phyloP scores from a whole-genome alignment of 139 green algal species.

The Chlamydomonas sphaeroides region DNA sequence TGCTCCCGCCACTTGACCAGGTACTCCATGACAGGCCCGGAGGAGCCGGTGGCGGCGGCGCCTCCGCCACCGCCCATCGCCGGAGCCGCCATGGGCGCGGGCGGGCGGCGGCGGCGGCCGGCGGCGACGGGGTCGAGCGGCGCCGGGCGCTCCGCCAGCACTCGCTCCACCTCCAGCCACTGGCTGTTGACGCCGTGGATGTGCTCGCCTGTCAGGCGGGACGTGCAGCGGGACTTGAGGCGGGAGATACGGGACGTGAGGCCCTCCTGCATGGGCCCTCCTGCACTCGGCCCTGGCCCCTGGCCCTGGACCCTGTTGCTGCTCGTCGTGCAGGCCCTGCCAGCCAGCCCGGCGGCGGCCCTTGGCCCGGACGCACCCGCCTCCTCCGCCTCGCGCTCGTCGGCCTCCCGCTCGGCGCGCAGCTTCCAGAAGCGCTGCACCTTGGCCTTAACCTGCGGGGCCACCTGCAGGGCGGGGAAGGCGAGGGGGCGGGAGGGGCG shows the following conservation, averaged over 20 bases:
- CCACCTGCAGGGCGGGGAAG: conserved; percentile 6
- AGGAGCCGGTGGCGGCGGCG: neutral
- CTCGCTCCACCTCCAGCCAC: conserved; percentile 60
- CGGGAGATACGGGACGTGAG: too few species aligned
- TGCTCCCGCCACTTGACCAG: conserved; percentile 73
- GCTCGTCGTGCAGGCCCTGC: too few species aligned
- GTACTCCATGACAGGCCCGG: conserved; percentile 41
- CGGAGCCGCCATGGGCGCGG: neutral
- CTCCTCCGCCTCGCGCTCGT: conserved; percentile 9
- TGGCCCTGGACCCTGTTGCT: too few species aligned
- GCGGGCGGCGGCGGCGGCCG: too few species aligned
- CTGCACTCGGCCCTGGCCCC: neutral
- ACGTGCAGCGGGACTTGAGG: too few species aligned
- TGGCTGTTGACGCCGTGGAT: conserved; percentile 44
- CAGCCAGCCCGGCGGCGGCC: too few species aligned
- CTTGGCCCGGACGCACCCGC: too few species aligned
- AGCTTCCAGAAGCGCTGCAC: conserved; percentile 50
- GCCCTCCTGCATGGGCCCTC: too few species aligned
- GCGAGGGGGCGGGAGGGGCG: neutral
- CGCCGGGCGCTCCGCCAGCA: conserved; percentile 49
- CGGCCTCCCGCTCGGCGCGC: conserved; percentile 4
- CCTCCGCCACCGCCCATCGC: neutral
- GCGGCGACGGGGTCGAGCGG: too few species aligned
- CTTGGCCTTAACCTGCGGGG: conserved; percentile 29
- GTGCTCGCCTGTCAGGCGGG: conserved; percentile 36